Base-by-base conservation (phyloP, 2,329 filamentous ascomycete species). In the Coniochaeta prunicola region DNA sequence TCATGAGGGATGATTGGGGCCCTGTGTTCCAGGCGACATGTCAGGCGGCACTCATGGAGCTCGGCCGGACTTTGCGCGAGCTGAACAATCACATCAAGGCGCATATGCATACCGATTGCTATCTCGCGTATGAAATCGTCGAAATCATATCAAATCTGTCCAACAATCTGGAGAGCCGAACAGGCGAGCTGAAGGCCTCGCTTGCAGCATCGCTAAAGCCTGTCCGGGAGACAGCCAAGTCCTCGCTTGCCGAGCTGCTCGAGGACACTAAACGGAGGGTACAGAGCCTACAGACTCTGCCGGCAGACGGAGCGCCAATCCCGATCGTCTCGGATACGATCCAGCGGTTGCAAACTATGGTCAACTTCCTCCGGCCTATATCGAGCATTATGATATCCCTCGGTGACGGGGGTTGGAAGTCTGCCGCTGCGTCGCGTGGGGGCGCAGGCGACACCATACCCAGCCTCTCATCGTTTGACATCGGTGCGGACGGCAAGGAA, bases 91-190 rank as follows among this genome's bases (percentile, higher is more conserved):
- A 97, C 68, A 92, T 97, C 73, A 92, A 92, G 69, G 78, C 83
- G 42, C 92, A 97, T 68, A 77, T 97, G 40, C 84, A 86, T 64
- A 96, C 91, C 0, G 94, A 99, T 71, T 97, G 93, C 73, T 97
- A 91, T 71, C 82, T 99, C 55, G 92, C 92, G 8, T 99, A 96
- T 71, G 94, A 99, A 70, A 90, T 97, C 33, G 90, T 96, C 33
- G 93, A 96, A 67, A 90, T 97, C 61, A 85, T 97, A 53, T 90
- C 91, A 0, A 83, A 82, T 13, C 80, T 96, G 54, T 92, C 91
- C 2, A 87, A 87, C 59, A 87, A 88, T 40, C 77, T 99, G 4
- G 93, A 96, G 63, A 82, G 84, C 4, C 86, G 88, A 61, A 96
- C 92, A 0, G 91, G 91, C 2, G 91, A 96, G 67, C 80, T 97